phyloP scores from a whole-genome alignment of 805 yeast species.

The Saccharomycopsis sp. region DNA sequence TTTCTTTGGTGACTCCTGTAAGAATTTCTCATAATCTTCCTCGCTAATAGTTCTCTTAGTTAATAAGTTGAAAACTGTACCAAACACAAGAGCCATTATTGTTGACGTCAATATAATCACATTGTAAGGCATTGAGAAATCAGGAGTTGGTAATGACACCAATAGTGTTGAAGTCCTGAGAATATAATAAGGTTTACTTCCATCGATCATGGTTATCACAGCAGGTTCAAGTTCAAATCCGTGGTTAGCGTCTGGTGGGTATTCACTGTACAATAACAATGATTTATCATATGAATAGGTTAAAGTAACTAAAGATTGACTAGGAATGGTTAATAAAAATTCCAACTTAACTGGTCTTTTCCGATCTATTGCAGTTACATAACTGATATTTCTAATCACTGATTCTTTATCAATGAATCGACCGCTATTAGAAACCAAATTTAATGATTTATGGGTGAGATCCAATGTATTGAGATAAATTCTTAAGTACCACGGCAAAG shows the following conservation, averaged over 20 bases:
- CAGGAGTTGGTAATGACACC: slow-evolving; percentile 89
- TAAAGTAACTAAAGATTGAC: slow-evolving; percentile 50
- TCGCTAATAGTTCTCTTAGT: slow-evolving; percentile 70
- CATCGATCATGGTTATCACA: slow-evolving; percentile 51
- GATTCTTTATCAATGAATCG: no score
- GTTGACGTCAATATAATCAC: slow-evolving; percentile 93
- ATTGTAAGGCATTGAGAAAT: slow-evolving; percentile 97
- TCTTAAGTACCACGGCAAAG: slow-evolving; percentile 90
- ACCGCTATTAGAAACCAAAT: slow-evolving; percentile 21
- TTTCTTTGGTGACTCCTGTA: slow-evolving; percentile 6
- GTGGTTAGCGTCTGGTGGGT: slow-evolving; percentile 99
- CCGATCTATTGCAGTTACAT: slow-evolving; percentile 75
- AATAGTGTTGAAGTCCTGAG: slow-evolving; percentile 82
- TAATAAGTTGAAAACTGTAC: slow-evolving; percentile 72
- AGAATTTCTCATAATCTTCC: slow-evolving; percentile 38
- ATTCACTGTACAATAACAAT: slow-evolving; percentile 75
- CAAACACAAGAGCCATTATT: slow-evolving; percentile 86
- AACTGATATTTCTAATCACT: slow-evolving; percentile 47
- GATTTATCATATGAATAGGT: slow-evolving; percentile 84
- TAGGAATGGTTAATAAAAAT: slow-evolving; percentile 56
- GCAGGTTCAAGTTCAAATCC: slow-evolving; percentile 96
- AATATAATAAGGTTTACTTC: slow-evolving; percentile 32
- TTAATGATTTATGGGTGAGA: slow-evolving; percentile 24
- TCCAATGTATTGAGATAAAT: slow-evolving; percentile 67
- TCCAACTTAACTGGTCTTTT: slow-evolving; percentile 79